Evolutionary conservation across 257 asterid species (phyloP), one percentile per base, ranked within the genome.

Genomic region (Henckelia pumila): DNA sequence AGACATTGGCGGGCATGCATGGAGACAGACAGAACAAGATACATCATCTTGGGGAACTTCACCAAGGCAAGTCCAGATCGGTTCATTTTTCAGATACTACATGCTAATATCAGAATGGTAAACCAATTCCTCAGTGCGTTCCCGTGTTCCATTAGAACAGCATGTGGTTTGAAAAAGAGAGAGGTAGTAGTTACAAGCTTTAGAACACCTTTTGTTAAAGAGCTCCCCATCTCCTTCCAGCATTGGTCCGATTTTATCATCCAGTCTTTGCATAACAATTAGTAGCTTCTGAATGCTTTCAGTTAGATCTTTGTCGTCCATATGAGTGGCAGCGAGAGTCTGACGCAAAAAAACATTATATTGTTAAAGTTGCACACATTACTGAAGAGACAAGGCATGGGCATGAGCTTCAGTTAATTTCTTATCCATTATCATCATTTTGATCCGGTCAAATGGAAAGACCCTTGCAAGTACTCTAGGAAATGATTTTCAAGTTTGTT

Each of bases 231-330:
- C 97, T 49, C 86, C 81, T 74, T 90, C 89, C 82, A 90, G 67
- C 95, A 90, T 69, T 10, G 96, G 96, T 76, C 82, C 96, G 64
- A 90, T 86, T 79, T 90, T 86, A 33, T 80, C 72, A 67, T 90
- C 97, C 17, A 90, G 78, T 75, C 91, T 82, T 79, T 86, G 96
- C 97, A 88, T 90, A 44, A 90, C 96, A 64, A 88, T 70, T 33
- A 88, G 95, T 76, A 90, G 81, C 83, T 88, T 90, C 79, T 90
- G 97, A 77, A 90, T 88, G 91, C 92, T 90, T 68, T 84, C 97
- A 2, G 77, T 80, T 61, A 90, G 95, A 44, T 90, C 96, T 70
- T 79, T 70, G 70, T 88, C 90, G 23, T 88, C 88, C 97, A 90
- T 84, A 63, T 71, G 88, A 68, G 97, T 90, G 47, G 97, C 92